Percentiles rank a stretch among this genome's conserved stretches.
Conservation (phyloP, 164 flowering plant species). For the Magnolia changhungtana region DNA sequence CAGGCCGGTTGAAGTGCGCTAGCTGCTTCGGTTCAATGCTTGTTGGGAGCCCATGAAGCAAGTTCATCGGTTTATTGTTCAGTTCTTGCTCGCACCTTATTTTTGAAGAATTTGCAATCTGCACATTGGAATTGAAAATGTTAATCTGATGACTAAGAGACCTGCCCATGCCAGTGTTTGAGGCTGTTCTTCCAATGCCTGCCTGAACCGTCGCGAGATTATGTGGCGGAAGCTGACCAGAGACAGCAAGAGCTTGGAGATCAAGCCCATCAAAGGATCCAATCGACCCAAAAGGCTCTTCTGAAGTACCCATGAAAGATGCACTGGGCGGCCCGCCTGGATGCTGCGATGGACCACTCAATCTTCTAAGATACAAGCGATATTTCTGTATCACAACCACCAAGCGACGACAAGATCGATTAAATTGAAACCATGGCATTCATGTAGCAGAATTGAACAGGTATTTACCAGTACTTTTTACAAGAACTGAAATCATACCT, state of each 20-base stretch:
- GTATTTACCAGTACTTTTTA: not conserved
- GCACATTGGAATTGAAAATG: conserved; percentile 53
- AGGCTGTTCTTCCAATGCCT: conserved; percentile 48
- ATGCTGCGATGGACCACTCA: conserved; percentile 68
- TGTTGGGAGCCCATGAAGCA: conserved; percentile 79
- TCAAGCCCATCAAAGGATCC: conserved; percentile 57
- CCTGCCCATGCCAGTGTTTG: conserved; percentile 42
- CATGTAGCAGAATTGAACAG: not conserved
- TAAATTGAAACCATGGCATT: not conserved
- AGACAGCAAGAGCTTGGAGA: conserved; percentile 62
- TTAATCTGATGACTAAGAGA: conserved; percentile 64
- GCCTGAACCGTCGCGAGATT: conserved; percentile 72
- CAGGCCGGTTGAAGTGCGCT: conserved; percentile 48
- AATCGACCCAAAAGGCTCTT: conserved; percentile 45
- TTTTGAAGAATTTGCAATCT: conserved; percentile 26
- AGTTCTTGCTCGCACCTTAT: conserved; percentile 45
- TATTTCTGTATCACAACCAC: conserved; percentile 63
- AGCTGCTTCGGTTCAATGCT: conserved; percentile 68
- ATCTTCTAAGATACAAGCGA: conserved; percentile 78
- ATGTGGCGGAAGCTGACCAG: conserved; percentile 68
- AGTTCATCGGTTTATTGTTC: conserved; percentile 44
- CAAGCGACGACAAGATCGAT: not conserved
- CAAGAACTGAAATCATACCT: conserved; percentile 40
- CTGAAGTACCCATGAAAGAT: conserved; percentile 53
- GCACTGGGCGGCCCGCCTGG: conserved; percentile 36